phyloP scores from a whole-genome alignment of 345 rosid species.

The Rhodamnia rubescens region DNA sequence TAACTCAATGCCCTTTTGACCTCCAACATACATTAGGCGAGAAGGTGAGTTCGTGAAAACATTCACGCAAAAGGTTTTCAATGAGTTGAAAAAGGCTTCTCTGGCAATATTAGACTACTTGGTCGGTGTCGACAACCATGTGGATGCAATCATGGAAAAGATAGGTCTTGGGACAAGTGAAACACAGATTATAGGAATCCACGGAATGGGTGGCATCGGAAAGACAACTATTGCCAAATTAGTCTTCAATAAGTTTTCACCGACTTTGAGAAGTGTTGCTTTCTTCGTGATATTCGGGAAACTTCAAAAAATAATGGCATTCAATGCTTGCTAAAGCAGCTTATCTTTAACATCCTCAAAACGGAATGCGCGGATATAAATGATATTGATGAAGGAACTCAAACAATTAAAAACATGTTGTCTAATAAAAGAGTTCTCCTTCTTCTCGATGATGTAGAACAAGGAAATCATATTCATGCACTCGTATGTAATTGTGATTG shows the following conservation, averaged over 20 bases:
- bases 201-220: not conserved
- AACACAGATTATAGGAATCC: not conserved
- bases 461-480: too few species aligned
- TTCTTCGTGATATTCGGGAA: not conserved
- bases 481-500: too few species aligned
- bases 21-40: not conserved
- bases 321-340: not conserved
- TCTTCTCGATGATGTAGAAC: too few species aligned
- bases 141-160: not conserved
- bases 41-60: not conserved
- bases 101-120: not conserved
- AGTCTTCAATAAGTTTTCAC: not conserved
- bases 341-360: not conserved
- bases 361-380: too few species aligned
- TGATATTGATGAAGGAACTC: not conserved
- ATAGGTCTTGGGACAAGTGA: not conserved
- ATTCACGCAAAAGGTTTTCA: not conserved
- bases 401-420: too few species aligned
- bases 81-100: not conserved
- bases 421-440: too few species aligned
- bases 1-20: not conserved
- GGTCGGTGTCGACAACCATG: not conserved
- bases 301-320: accelerated
- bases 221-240: not conserved
- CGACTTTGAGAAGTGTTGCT: not conserved